These are phyloP conservation scores for Hypoxylon sp. DNA, from an alignment of 2,329 filamentous ascomycete genomes.

Conservation along the genomic window DNA sequence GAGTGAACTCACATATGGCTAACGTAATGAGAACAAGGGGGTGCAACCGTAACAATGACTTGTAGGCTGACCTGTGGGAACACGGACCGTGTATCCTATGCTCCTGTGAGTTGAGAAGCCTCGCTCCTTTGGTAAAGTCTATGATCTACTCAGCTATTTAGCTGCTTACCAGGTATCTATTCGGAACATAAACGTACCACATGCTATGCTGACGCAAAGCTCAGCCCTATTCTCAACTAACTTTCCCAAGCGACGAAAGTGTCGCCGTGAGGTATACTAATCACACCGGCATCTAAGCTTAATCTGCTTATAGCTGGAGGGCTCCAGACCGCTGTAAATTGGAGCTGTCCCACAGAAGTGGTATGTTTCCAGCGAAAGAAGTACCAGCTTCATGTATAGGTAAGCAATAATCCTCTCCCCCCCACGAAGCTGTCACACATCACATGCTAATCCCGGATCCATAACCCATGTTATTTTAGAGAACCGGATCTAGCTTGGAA, in stretches of 20 bases:
- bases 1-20: background rate
- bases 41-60: background rate
- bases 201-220: background rate
- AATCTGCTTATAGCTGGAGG: background rate
- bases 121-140: background rate
- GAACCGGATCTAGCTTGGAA: background rate
- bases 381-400: background rate
- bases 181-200: background rate
- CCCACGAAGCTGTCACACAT: background rate
- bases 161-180: too few relatives aligned
- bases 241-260: too few relatives aligned
- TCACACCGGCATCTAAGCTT: background rate
- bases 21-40: background rate
- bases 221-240: background rate
- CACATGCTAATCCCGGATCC: background rate
- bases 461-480: background rate
- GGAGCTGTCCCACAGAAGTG: background rate
- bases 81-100: background rate
- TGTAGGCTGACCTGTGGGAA: background rate
- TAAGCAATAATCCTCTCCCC: background rate
- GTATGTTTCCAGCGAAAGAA: background rate
- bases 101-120: background rate
- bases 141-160: background rate
- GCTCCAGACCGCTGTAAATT: background rate
- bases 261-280: too few relatives aligned